Conservation (phyloP, 331 rosid species). For the Cydonia oblonga region DNA sequence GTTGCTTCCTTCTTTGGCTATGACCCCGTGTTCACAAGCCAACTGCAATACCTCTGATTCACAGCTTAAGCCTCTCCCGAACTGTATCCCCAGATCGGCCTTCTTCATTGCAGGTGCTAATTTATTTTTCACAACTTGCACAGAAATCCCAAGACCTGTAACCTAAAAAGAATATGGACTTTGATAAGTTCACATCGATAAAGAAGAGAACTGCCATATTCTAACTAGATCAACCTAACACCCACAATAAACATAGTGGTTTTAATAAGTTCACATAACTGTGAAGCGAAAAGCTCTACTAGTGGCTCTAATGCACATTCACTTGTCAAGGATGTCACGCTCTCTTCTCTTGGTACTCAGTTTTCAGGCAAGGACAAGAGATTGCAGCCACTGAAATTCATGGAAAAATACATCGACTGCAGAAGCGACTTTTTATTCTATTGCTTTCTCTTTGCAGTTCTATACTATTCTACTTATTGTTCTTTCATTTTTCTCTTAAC, state of each 20-base stretch:
- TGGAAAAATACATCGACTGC: not conserved
- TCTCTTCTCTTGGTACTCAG: not conserved
- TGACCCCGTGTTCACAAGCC: conserved; percentile 62
- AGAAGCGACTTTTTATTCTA: not conserved
- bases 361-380: not conserved
- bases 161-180: conserved; percentile 28
- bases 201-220: not conserved
- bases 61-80: no score
- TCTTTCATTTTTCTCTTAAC: not conserved
- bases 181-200: not conserved
- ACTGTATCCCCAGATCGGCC: no score
- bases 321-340: not conserved
- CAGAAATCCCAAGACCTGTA: conserved; percentile 30
- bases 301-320: not conserved
- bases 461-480: not conserved
- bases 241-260: not conserved
- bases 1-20: conserved; percentile 38
- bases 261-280: not conserved
- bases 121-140: no score
- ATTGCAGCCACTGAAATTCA: not conserved
- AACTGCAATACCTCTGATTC: conserved; percentile 50
- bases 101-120: no score
- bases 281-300: not conserved
- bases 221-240: not conserved
- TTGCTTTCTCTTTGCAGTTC: not conserved